phyloP scores from a whole-genome alignment of 805 yeast genomes.

The Candida maris region DNA sequence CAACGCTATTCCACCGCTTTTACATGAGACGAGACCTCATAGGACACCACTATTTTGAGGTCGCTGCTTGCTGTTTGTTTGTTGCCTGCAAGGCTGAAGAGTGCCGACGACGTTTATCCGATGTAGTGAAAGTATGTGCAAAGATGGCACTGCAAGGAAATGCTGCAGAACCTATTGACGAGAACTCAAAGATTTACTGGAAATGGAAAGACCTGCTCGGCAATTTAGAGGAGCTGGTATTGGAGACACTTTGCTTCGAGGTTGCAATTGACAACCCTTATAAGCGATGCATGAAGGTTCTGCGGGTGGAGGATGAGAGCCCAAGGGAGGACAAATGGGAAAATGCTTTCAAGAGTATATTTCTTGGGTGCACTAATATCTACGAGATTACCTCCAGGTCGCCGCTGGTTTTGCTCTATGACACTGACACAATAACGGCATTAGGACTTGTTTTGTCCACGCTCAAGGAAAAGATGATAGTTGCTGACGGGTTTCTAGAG shows the following conservation, averaged over 20 bases:
- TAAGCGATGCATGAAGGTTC: conserved; percentile 20
- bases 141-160: conserved; percentile 40
- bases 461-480: conserved; percentile 13
- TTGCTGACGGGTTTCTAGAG: conserved; percentile 17
- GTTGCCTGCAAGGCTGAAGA: conserved; percentile 55
- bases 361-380: conserved; percentile 24
- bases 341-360: conserved; percentile 14
- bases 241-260: conserved; percentile 47
- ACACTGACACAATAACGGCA: conserved; percentile 22
- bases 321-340: conserved; percentile 16
- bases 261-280: conserved; percentile 42
- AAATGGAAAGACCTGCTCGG: conserved; percentile 48
- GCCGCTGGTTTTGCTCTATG: conserved; percentile 27
- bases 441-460: conserved; percentile 23
- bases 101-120: conserved; percentile 43
- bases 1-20: conserved; percentile 47
- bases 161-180: conserved; percentile 36
- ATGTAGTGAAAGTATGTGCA: conserved; percentile 48
- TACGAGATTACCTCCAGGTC: conserved; percentile 28
- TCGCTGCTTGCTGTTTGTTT: conserved; percentile 48
- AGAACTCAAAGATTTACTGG: conserved; percentile 46
- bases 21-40: conserved; percentile 44
- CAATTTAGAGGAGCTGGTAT: conserved; percentile 42
- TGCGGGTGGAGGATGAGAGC: conserved; percentile 20
- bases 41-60: conserved; percentile 45